A percentile compares a stretch with the other conserved stretches of the same genome.
phyloP scores from a whole-genome alignment of 139 green algal genomes.

The Chlorella ohadii region DNA sequence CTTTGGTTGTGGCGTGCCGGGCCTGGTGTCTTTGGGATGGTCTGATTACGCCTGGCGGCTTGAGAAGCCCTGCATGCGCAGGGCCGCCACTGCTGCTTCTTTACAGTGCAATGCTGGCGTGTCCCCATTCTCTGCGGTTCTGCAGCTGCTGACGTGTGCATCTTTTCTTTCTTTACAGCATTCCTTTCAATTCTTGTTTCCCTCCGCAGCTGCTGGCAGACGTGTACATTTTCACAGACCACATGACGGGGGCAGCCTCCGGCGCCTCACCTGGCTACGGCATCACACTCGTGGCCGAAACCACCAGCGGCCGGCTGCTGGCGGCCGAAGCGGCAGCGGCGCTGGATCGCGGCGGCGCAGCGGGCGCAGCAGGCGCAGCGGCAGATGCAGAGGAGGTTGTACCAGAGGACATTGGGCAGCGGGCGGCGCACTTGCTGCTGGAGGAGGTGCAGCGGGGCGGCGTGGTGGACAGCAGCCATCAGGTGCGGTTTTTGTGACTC shows the following conservation, averaged over 20 bases:
- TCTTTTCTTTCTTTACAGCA: no score
- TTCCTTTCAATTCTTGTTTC: no score
- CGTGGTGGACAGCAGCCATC: constrained; percentile 86
- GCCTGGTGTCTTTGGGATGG: no score
- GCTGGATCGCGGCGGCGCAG: constrained; percentile 1
- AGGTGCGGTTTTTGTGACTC: constrained; percentile 39
- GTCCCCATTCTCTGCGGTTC: no score
- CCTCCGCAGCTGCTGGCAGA: constrained; percentile 84
- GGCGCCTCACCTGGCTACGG: constrained; percentile 92
- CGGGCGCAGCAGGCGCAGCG: not conserved
- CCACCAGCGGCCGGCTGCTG: constrained; percentile 88
- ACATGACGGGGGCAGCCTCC: constrained; percentile 72
- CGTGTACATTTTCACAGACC: constrained; percentile 99
- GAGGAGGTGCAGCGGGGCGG: constrained; percentile 91
- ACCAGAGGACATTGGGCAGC: constrained; percentile 88
- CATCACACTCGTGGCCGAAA: constrained; percentile 96
- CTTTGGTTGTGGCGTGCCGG: no score
- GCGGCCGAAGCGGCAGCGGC: constrained; percentile 70
- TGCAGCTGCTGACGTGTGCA: no score
- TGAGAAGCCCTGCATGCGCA: no score
- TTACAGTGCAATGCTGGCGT: no score
- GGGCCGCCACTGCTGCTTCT: no score
- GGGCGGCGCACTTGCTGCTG: constrained; percentile 82
- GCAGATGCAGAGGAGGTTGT: constrained; percentile 52
- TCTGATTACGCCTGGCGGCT: no score